phyloP scores from a whole-genome alignment of 164 flowering plant genomes.

The Warburgia ugandensis region DNA sequence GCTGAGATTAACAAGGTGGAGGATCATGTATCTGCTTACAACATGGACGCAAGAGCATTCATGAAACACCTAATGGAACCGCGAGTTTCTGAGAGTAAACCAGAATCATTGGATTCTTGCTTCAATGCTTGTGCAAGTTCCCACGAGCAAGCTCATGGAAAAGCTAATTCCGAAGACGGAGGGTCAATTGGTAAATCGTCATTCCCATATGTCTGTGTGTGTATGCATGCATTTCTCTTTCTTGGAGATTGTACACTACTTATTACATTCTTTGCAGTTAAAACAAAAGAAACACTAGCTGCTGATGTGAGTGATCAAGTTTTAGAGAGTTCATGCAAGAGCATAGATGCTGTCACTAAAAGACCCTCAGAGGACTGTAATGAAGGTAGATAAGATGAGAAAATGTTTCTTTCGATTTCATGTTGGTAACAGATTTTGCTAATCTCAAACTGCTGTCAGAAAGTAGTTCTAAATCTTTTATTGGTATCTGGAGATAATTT shows the following conservation, averaged over 20 bases:
- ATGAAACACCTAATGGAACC: conserved; percentile 44
- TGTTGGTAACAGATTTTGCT: too few species aligned
- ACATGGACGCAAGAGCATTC: conserved; percentile 85
- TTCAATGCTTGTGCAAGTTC: conserved; percentile 19
- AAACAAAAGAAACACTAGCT: conserved; percentile 17
- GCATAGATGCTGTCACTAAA: conserved; percentile 32
- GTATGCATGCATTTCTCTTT: too few species aligned
- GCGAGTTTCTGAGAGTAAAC: conserved; percentile 30
- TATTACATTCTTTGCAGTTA: conserved; percentile 15
- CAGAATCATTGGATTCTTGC: conserved; percentile 17
- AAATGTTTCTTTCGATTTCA: too few species aligned
- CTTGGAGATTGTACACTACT: neutral
- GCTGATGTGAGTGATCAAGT: conserved; percentile 11
- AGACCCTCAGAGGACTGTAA: conserved; percentile 33
- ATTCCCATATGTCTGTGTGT: neutral
- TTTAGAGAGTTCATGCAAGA: conserved; percentile 16
- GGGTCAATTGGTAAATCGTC: conserved; percentile 23
- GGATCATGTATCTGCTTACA: conserved; percentile 47
- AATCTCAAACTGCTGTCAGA: too few species aligned
- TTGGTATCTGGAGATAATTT: too few species aligned
- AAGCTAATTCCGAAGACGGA: conserved; percentile 19
- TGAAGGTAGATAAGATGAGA: conserved; percentile 29
- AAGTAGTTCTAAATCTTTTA: too few species aligned
- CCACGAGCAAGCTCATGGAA: conserved; percentile 8
- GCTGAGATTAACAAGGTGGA: conserved; percentile 79